Evolutionary conservation across 441 rosid species (phyloP).

Genomic region (Viola pubescens): DNA sequence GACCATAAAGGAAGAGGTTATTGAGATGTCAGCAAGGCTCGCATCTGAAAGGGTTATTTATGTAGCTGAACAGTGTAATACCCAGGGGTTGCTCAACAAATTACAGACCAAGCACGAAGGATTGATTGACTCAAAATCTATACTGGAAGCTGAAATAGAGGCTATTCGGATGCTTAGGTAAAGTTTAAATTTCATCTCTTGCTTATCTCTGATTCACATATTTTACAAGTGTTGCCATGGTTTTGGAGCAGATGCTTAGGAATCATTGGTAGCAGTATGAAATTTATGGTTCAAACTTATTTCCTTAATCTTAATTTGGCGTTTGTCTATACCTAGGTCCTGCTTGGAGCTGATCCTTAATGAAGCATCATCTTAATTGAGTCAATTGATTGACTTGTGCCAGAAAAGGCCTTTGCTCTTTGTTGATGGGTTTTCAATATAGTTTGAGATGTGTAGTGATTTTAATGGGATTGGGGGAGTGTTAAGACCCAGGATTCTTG

Average conservation of each 20-base stretch:
- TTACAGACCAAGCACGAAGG: constrained; percentile 45
- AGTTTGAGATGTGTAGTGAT: too few relatives aligned
- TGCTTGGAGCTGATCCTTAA: background rate
- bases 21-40: constrained; percentile 68
- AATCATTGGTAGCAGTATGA: background rate
- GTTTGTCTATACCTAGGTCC: background rate
- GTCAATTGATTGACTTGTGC: background rate
- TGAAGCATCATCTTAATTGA: background rate
- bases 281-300: too few relatives aligned
- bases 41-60: constrained; percentile 42
- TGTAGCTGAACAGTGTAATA: constrained; percentile 36
- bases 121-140: constrained; percentile 51
- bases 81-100: constrained; percentile 35
- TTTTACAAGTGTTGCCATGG: too few relatives aligned
- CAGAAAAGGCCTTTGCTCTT: background rate
- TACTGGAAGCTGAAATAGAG: constrained; percentile 70
- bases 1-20: constrained; percentile 34
- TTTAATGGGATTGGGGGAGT: too few relatives aligned
- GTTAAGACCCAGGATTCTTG: too few relatives aligned
- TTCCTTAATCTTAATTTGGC: background rate
- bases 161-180: constrained; percentile 81
- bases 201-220: too few relatives aligned
- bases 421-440: too few relatives aligned
- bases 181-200: constrained; percentile 8
- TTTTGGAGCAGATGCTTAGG: background rate